A percentile compares a stretch with the other conserved stretches of the same genome.
phyloP scores from a whole-genome alignment of 768 basidiomycete species.

The Cantharellus cinnabarinus region DNA sequence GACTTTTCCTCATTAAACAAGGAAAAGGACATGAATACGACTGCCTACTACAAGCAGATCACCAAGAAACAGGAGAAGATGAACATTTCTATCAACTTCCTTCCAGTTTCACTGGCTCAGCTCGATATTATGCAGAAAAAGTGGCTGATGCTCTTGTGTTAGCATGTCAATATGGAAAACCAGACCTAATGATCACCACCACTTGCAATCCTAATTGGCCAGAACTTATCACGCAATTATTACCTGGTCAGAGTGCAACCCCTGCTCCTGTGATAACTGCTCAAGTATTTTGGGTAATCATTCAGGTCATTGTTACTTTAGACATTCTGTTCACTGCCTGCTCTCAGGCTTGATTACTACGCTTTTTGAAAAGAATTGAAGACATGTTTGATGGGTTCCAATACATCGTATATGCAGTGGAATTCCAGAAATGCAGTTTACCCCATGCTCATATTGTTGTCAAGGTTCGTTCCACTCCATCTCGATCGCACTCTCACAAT shows the following conservation, averaged over 20 bases:
- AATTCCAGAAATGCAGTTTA: constrained; percentile 38
- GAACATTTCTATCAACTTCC: background rate
- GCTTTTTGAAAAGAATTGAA: constrained; percentile 14
- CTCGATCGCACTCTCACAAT: constrained; percentile 23
- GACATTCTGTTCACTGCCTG: background rate
- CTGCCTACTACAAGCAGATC: too few relatives aligned
- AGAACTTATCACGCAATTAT: constrained; percentile 23
- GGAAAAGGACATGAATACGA: background rate
- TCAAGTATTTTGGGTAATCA: constrained; percentile 17
- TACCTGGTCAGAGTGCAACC: constrained; percentile 19
- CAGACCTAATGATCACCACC: constrained; percentile 32
- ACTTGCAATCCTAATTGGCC: constrained; percentile 33
- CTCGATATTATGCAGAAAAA: background rate
- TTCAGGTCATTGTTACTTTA: constrained; percentile 4
- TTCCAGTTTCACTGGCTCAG: constrained; percentile 4
- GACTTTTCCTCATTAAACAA: background rate
- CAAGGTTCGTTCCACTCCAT: constrained; percentile 21
- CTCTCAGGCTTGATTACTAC: background rate
- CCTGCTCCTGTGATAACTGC: constrained; percentile 21
- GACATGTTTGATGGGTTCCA: constrained; percentile 23
- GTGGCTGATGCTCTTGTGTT: constrained; percentile 25
- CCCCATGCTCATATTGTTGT: constrained; percentile 35
- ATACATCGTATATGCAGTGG: constrained; percentile 30
- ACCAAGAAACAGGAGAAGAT: background rate
- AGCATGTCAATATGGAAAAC: constrained; percentile 17